Base-by-base conservation (phyloP, 345 rosid genomes). In the Hirschfeldia incana region DNA sequence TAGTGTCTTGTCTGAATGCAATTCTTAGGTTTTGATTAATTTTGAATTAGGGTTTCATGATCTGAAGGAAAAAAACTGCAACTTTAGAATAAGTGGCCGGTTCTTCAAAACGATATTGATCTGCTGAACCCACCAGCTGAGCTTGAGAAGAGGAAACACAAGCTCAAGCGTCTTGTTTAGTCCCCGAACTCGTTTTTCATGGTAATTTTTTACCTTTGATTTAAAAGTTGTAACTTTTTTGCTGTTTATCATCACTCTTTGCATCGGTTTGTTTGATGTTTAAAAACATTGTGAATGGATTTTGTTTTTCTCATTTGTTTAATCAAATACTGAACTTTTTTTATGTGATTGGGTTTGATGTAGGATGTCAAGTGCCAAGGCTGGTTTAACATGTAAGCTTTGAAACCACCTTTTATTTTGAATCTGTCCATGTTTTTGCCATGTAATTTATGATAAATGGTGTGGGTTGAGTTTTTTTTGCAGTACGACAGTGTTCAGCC, bases 61-160 rank as follows among this genome's bases (percentile, higher is more conserved):
- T 15, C n/a, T 16, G 21, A 36, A 1, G 32, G n/a, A n/a, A 36
- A 36, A 36, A 36, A 8, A 16, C 28, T 32, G 51, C n/a, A 16
- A 51, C 3, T 17, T 76, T 10, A n/a, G 70, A 30, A 21, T 27
- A 51, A 36, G 6, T 16, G 9, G 2, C 21, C 85, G 92, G 92
- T 87, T 76, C 87, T 89, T 55, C 89, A 88, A 69, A 90, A 90
- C 79, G 92, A 90, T 71, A 79, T 90, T 32, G 92, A 90, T 80
- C 79, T 88, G 81, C 85, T 90, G 42, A 88, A 88, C 76, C 92
- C 94, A 55, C 94, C 92, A 1, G 87, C 82, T 15, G 90, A 88
- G 86, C 87, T 87, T 17, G 94, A 90, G 85, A 90, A 88, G 88
- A 87, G 78, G 81, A 90, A 87, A 77, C 94, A 90, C 81, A 90